Conservation (phyloP, 192 early-diverging fungal species). For the Pilobolus umbonatus region DNA sequence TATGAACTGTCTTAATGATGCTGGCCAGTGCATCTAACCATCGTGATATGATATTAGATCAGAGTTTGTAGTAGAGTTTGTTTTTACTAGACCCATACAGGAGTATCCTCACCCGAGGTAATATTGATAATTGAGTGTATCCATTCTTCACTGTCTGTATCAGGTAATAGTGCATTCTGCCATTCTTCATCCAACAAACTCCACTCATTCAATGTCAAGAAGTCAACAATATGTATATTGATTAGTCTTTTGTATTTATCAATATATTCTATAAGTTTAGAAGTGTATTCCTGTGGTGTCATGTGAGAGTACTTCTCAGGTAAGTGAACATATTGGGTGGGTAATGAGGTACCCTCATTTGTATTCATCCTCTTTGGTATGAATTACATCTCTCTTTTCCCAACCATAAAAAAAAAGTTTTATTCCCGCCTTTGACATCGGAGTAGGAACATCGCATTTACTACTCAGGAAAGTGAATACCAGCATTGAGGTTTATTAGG, state of each 20-base stretch:
- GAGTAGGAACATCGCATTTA: too few relatives aligned
- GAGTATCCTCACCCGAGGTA: too few relatives aligned
- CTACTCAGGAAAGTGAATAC: too few relatives aligned
- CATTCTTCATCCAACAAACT: slow-evolving; percentile 39
- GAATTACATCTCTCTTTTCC: too few relatives aligned
- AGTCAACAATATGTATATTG: slow-evolving; percentile 44
- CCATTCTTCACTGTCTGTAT: slow-evolving; percentile 1
- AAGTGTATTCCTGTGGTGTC: slow-evolving; percentile 11
- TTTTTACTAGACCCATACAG: slow-evolving; percentile 27
- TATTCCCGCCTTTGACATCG: too few relatives aligned
- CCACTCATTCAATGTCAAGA: slow-evolving; percentile 44
- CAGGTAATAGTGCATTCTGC: slow-evolving; percentile 34
- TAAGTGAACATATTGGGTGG: too few relatives aligned
- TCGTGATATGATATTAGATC: too few relatives aligned
- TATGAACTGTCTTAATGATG: slow-evolving; percentile 7
- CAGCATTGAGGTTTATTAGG: too few relatives aligned
- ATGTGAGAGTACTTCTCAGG: slow-evolving; percentile 2
- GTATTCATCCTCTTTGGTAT: too few relatives aligned
- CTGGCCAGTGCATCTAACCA: slow-evolving; percentile 10
- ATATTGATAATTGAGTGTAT: slow-evolving; percentile 7
- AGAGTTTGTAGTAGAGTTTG: too few relatives aligned
- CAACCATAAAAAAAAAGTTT: too few relatives aligned
- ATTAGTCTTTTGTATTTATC: slow-evolving; percentile 18
- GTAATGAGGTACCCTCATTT: too few relatives aligned
- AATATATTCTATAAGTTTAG: slow-evolving; percentile 7